Base-by-base conservation (phyloP, 352 stramenopile species). In the Halophytophthora polymorphica region DNA sequence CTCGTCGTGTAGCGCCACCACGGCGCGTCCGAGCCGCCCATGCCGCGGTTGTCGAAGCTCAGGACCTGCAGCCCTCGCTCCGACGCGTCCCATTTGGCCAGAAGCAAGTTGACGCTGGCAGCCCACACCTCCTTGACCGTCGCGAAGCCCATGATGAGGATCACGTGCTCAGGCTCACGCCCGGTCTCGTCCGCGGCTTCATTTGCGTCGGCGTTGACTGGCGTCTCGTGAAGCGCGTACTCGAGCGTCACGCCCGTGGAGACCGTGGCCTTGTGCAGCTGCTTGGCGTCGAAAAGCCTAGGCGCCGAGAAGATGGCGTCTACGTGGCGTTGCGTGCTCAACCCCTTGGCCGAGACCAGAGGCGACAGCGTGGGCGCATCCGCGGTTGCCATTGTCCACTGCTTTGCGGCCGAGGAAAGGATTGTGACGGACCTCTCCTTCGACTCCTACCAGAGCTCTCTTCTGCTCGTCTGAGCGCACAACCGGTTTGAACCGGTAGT, bases 1-100 rank as follows among this genome's bases (percentile, higher is more conserved):
- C 58, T 74, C 2, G 71, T 83, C 36, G 61, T 81, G 43, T 82
- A 83, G 33, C 57, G 48, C 43, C 68, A 68, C 51, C 50, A 79
- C 8, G 56, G 51, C 22, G 59, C 56, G 36, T 70, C 59, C 15
- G 66, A 83, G 2, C 58, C 53, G n/a, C 76, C 76, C 10, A 64
- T 22, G 15, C 76, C 76, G 14, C 76, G 73, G 44, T 87, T 87
- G 56, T 87, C 76, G n/a, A 81, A 66, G 8, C 61, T 79, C 13
- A 77, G 44, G 28, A 85, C 58, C 21, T 69, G 73, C 14, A 82
- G 61, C 2, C 46, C 46, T 34, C 68, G 62, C 14, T 55, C 51
- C 1, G 25, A 22, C 2, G 35, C 28, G 15, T 38, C 36, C 42
- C 64, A 83, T 37, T 74, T 75, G 45, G 70, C 50, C 17, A 81